phyloP scores from a whole-genome alignment of 805 yeast species.

The Ogataea paraovalis region DNA sequence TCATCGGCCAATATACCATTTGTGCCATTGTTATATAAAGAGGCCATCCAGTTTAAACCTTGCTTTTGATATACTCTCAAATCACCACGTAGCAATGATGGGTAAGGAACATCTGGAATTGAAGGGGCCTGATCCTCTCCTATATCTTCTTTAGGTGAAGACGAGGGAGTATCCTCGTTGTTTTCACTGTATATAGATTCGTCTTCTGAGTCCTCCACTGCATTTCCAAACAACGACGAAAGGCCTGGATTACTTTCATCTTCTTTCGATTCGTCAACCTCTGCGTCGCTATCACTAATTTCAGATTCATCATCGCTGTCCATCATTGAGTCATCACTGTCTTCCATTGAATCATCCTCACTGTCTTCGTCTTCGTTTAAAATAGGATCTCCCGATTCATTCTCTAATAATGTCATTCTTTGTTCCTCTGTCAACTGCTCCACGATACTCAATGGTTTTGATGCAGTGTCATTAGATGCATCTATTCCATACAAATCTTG shows the following conservation, averaged over 20 bases:
- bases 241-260: slow-evolving; percentile 23
- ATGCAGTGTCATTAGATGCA: slow-evolving; percentile 5
- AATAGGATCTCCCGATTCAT: slow-evolving; percentile 18
- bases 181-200: slow-evolving; percentile 33
- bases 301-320: slow-evolving; percentile 7
- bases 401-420: slow-evolving; percentile 14
- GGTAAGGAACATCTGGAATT: slow-evolving; percentile 73
- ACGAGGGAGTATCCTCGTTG: slow-evolving; percentile 31
- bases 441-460: slow-evolving; percentile 15
- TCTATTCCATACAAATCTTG: slow-evolving; percentile 33
- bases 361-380: slow-evolving; percentile 19
- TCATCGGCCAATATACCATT: slow-evolving; percentile 98
- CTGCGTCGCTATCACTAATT: slow-evolving; percentile 15
- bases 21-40: slow-evolving; percentile 84
- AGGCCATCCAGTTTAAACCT: slow-evolving; percentile 96
- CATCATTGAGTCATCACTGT: slow-evolving; percentile 18
- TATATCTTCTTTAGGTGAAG: slow-evolving; percentile 33
- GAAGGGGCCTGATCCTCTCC: slow-evolving; percentile 22
- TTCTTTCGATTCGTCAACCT: slow-evolving; percentile 21
- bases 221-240: slow-evolving; percentile 35
- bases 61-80: slow-evolving; percentile 90
- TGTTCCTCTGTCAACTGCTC: slow-evolving; percentile 28
- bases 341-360: slow-evolving; percentile 16
- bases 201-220: slow-evolving; percentile 32
- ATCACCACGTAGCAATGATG: slow-evolving; percentile 72